Base-by-base conservation (phyloP, 768 basidiomycete genomes). In the Rhizopogon rudus region DNA sequence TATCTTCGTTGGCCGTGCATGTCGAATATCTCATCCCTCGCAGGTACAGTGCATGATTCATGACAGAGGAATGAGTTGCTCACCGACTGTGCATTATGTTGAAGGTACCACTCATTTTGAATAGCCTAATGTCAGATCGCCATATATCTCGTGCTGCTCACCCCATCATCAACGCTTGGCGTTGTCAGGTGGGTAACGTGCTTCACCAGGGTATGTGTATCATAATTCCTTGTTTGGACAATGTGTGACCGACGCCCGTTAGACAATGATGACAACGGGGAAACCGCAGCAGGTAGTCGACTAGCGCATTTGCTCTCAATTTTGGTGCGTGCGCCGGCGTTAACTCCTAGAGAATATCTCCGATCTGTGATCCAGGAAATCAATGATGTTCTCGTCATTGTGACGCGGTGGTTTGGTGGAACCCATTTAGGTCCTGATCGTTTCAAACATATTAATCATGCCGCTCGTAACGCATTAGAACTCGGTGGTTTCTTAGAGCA, bases 191-290 rank as follows among this genome's bases (percentile, higher is more conserved):
- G 3, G 82, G 83, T 42, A 77, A 69, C 44, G 68, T 88, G 1
- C 71, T 90, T 51, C 87, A 92, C 67, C 88, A 91, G 80, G 90
- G 89, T 87, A 60, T 31, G 72, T 57, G 42, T 40, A 39, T 29
- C 41, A 20, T 20, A 39, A 9, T 28, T 35, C n/a, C 14, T 28
- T 56, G 20, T 35, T 35, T 35, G 7, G 14, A 22, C 13, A 29
- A 25, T 35, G 16, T 7, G 22, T 12, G 43, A 54, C 16, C 61
- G 54, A 29, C 54, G 57, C 9, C 29, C 60, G 29, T 42, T 60
- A 93, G 95, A 98, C 64, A 95, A 97, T 56, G 92, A 95, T 54
- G 95, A 98, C 57, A 91, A 98, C 55, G 92, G 94, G 1, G 96
- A 99, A 73, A 85, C 88, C 0, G 93, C 92, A 1, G 96, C 96